A percentile compares a stretch with the other conserved stretches of the same genome.
phyloP scores from a whole-genome alignment of 371 early-diverging fungal species.

The Mucor lusitanicus region DNA sequence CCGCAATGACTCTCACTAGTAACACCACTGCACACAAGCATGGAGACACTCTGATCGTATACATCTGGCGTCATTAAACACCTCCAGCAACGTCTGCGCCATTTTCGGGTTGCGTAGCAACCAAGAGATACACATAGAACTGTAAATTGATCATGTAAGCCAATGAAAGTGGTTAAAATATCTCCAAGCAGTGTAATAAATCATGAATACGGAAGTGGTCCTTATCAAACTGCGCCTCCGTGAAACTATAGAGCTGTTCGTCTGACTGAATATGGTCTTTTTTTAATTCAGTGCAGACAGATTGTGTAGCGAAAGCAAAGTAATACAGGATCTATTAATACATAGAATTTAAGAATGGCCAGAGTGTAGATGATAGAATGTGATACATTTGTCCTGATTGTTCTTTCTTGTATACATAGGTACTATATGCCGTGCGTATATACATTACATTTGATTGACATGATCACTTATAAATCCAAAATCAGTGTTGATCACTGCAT shows the following conservation, averaged over 20 bases:
- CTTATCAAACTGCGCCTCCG: not conserved
- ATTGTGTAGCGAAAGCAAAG: not conserved
- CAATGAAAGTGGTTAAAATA: not conserved
- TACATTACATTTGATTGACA: not conserved
- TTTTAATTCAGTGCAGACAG: not conserved
- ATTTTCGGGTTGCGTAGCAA: not conserved
- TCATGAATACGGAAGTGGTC: not conserved
- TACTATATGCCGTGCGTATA: not conserved
- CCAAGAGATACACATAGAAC: not conserved
- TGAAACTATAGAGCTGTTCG: not conserved
- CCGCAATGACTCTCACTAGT: not conserved
- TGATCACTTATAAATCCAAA: not conserved
- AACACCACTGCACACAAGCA: not conserved
- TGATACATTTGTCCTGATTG: not conserved
- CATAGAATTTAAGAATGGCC: not conserved
- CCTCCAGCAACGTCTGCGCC: not conserved
- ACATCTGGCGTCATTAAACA: not conserved
- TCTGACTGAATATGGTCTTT: not conserved
- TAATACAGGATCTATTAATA: not conserved
- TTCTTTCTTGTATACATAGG: not conserved
- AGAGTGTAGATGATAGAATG: not conserved
- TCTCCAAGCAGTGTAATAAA: not conserved
- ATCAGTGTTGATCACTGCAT: not conserved
- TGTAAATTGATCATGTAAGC: not conserved
- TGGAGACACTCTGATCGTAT: not conserved